A percentile compares a stretch with the other conserved stretches of the same genome.
Conservation (phyloP, 2,329 filamentous ascomycete species). For the Diaporthe batatas region DNA sequence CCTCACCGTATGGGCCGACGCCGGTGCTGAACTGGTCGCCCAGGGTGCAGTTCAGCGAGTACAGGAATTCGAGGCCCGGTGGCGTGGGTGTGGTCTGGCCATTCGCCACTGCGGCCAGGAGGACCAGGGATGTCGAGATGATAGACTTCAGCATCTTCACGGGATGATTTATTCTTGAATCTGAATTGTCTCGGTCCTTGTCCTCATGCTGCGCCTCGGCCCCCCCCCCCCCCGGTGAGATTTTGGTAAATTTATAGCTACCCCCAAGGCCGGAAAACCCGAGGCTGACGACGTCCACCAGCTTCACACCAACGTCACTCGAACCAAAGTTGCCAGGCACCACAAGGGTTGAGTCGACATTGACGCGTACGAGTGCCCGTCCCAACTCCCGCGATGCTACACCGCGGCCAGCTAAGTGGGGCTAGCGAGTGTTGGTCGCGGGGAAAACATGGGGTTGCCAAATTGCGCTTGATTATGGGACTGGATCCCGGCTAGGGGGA, state of each 20-base stretch:
- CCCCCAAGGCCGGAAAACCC: not conserved
- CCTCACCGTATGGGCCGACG: constrained; percentile 45
- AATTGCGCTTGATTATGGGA: constrained; percentile 30
- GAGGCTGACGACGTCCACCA: not conserved
- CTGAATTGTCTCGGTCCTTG: not conserved
- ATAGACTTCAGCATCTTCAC: constrained; percentile 15
- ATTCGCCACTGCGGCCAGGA: constrained; percentile 3
- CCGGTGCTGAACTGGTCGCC: constrained; percentile 45
- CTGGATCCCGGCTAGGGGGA: constrained; percentile 20
- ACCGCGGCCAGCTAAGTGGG: constrained; percentile 22
- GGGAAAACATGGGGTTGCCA: constrained; percentile 29
- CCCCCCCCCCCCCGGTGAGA: too few species aligned
- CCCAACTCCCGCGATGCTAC: constrained; percentile 20
- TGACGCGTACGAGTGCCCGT: constrained; percentile 13
- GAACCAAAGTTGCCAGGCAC: not conserved
- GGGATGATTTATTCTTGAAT: not conserved
- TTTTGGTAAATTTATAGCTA: not conserved
- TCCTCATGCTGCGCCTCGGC: not conserved
- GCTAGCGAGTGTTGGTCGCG: constrained; percentile 12
- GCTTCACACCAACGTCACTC: not conserved
- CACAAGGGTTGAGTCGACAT: not conserved
- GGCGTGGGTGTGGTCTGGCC: constrained; percentile 32
- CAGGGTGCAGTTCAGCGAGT: constrained; percentile 49
- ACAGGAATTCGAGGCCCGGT: constrained; percentile 48
- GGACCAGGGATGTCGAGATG: not conserved